Conservation (phyloP, 805 yeast genomes). For the Kluyveromyces aestuarii region DNA sequence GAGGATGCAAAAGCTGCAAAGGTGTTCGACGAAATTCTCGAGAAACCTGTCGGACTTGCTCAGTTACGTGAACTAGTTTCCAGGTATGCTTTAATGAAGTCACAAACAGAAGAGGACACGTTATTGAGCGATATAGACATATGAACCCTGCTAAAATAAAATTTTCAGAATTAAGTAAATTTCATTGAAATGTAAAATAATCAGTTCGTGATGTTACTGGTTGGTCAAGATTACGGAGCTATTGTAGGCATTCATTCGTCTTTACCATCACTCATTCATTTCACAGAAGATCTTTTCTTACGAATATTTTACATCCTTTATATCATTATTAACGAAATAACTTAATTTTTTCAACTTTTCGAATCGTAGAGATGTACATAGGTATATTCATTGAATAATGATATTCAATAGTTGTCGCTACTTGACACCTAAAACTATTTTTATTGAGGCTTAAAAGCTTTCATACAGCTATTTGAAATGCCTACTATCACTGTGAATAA, state of each 20-base stretch:
- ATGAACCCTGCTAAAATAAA: neutral
- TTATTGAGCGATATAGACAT: constrained; percentile 25
- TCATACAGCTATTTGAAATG: constrained; percentile 37
- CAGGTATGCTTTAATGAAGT: constrained; percentile 24
- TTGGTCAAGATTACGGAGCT: no score
- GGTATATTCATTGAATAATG: neutral
- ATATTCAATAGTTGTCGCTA: no score
- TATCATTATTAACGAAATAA: neutral
- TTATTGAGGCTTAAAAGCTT: neutral
- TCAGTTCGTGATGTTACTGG: no score
- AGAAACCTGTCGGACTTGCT: constrained; percentile 47
- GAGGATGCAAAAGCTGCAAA: constrained; percentile 51
- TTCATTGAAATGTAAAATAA: no score
- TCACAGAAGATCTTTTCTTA: neutral
- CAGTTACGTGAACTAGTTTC: constrained; percentile 21
- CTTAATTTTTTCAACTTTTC: neutral
- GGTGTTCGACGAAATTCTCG: constrained; percentile 58
- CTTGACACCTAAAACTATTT: neutral
- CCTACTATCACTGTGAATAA: constrained; percentile 97
- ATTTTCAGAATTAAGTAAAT: no score
- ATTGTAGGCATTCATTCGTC: no score
- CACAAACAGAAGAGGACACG: constrained; percentile 25
- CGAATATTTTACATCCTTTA: neutral
- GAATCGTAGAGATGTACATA: neutral
- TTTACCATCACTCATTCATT: no score